Percentiles rank a stretch among this genome's conserved stretches.
These are phyloP conservation scores for Monascus ruber DNA, from an alignment of 2,329 filamentous ascomycete species.

Conservation along the genomic window DNA sequence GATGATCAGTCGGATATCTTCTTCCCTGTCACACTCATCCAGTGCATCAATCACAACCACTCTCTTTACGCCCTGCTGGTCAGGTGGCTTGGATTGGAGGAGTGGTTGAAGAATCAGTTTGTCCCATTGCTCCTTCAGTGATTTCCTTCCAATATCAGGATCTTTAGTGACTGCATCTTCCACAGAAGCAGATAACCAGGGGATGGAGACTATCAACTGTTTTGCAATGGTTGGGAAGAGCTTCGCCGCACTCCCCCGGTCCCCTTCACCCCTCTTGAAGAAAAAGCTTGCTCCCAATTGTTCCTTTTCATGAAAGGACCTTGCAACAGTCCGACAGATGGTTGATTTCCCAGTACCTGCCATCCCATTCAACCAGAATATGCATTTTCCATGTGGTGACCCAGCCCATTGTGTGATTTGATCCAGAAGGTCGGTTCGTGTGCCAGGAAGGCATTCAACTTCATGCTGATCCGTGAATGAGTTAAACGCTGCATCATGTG, in stretches of 20 bases:
- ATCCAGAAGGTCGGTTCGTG: not conserved
- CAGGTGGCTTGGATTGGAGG: too few relatives aligned
- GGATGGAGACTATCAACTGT: too few relatives aligned
- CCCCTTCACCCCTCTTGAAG: not conserved
- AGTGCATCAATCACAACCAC: conserved; percentile 16
- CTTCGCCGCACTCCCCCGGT: not conserved
- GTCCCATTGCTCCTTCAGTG: too few relatives aligned
- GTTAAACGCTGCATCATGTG: too few relatives aligned
- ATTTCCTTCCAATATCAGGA: too few relatives aligned
- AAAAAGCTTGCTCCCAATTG: not conserved
- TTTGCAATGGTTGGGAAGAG: not conserved
- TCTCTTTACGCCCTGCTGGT: conserved; percentile 1
- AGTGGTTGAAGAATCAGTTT: too few relatives aligned
- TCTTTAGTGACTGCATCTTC: too few relatives aligned
- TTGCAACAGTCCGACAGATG: not conserved
- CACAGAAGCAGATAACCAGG: too few relatives aligned
- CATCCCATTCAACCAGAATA: not conserved
- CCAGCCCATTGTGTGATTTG: not conserved
- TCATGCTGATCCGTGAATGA: not conserved
- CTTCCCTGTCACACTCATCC: conserved; percentile 15
- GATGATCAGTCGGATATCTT: conserved; percentile 12
- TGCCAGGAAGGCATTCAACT: not conserved
- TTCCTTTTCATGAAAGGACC: not conserved
- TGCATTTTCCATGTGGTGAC: not conserved
- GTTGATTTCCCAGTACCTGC: not conserved